Conservation (phyloP, 306 rosid genomes). For the Citrullus colocynthis region DNA sequence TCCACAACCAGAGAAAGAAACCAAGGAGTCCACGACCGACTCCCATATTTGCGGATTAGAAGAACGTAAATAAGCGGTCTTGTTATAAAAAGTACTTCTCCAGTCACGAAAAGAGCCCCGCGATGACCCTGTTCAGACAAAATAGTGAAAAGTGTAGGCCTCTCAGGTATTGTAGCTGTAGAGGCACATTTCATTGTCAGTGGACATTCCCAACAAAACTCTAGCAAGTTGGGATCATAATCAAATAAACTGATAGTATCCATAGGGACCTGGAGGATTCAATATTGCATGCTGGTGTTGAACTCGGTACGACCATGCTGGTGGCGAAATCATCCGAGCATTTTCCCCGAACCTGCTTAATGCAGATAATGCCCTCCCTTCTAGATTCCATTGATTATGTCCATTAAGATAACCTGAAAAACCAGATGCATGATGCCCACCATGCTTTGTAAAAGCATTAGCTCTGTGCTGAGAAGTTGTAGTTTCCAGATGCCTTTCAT, state of each 20-base stretch:
- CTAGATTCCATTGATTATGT: constrained; percentile 44
- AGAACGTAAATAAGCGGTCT: constrained; percentile 86
- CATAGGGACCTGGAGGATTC: constrained; percentile 41
- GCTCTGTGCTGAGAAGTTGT: constrained; percentile 24
- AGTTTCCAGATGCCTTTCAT: constrained; percentile 17
- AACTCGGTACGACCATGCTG: constrained; percentile 40
- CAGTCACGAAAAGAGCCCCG: constrained; percentile 52
- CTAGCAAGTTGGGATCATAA: neutral
- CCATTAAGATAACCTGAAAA: constrained; percentile 25
- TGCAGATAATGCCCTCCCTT: constrained; percentile 84
- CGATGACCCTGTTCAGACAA: constrained; percentile 55
- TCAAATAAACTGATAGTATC: neutral
- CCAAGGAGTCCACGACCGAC: constrained; percentile 91
- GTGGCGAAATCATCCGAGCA: constrained; percentile 48
- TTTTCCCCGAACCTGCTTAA: constrained; percentile 68
- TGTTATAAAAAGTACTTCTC: constrained; percentile 60
- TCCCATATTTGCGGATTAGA: constrained; percentile 57
- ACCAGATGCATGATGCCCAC: constrained; percentile 21
- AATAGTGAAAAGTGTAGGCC: constrained; percentile 42
- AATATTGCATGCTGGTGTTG: constrained; percentile 50
- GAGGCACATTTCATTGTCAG: constrained; percentile 20
- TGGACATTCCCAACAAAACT: constrained; percentile 2
- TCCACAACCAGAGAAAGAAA: constrained; percentile 65
- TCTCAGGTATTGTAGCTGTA: constrained; percentile 39
- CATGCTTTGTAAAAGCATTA: constrained; percentile 21